phyloP scores from a whole-genome alignment of 345 rosid genomes.

The Mangifera indica region DNA sequence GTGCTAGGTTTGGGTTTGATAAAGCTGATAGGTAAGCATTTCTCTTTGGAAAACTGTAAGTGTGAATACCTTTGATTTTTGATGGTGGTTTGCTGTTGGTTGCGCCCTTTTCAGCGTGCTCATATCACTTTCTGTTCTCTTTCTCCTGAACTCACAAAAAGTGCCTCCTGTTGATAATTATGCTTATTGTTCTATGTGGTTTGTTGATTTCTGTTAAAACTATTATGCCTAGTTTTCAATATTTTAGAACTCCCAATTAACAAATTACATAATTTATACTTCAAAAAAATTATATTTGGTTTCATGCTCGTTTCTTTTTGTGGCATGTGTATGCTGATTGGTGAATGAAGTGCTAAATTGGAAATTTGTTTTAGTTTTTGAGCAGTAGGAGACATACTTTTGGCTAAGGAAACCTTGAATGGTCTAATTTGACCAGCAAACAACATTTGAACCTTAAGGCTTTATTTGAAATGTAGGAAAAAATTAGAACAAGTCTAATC shows the following conservation, averaged over 20 bases:
- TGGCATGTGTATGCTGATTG: neutral
- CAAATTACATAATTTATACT: neutral
- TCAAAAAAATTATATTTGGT: neutral
- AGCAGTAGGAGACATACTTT: neutral
- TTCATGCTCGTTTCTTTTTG: neutral
- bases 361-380: too few relatives aligned
- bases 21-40: constrained; percentile 49
- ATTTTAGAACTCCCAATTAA: neutral
- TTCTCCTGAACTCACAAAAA: neutral
- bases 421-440: neutral
- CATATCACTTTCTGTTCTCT: neutral
- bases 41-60: neutral
- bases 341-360: neutral
- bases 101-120: neutral
- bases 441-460: neutral
- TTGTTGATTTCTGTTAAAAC: too few relatives aligned
- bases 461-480: neutral
- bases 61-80: neutral
- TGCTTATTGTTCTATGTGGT: neutral
- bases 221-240: neutral
- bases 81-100: neutral
- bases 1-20: constrained; percentile 56
- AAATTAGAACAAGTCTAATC: neutral
- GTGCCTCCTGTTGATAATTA: neutral
- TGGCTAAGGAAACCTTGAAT: neutral